Conservation (phyloP, 495 filamentous ascomycete genomes). For the Podospora fimiseda region DNA sequence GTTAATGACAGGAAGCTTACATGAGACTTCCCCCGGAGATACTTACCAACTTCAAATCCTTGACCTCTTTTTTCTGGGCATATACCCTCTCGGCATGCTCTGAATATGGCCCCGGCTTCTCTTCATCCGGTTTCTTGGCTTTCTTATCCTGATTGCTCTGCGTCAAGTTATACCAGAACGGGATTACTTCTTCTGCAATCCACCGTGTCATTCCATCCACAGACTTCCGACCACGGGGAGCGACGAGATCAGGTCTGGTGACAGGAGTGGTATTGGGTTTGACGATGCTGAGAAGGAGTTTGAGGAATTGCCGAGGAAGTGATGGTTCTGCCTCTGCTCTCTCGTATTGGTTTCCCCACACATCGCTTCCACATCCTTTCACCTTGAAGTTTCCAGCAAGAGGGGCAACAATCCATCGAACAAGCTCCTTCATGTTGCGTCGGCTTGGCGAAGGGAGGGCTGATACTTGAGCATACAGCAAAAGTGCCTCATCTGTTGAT, state of each 20-base stretch:
- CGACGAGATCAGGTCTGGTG: slow-evolving; percentile 1
- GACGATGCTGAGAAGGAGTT: background rate
- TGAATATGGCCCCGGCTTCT: background rate
- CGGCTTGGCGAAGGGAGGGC: slow-evolving; percentile 9
- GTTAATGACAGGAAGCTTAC: too few relatives aligned
- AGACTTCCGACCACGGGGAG: background rate
- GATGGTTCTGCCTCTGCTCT: background rate
- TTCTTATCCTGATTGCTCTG: background rate
- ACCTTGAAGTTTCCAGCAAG: background rate
- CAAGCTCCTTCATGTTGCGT: slow-evolving; percentile 6
- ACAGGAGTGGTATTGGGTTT: background rate
- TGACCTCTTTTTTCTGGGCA: background rate
- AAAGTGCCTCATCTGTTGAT: slow-evolving; percentile 11
- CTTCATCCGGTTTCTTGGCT: too few relatives aligned
- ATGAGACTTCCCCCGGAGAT: too few relatives aligned
- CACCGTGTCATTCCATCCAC: slow-evolving; percentile 12
- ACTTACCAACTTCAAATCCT: background rate
- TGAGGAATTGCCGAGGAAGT: background rate
- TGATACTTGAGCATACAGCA: slow-evolving; percentile 13
- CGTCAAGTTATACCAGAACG: background rate
- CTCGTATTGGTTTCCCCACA: background rate
- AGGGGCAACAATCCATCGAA: slow-evolving; percentile 2
- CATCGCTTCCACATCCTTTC: background rate
- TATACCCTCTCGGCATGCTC: background rate
- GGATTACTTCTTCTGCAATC: slow-evolving; percentile 9